These are phyloP conservation scores for Mycena metata DNA, from an alignment of 768 basidiomycete species.

Conservation along the genomic window DNA sequence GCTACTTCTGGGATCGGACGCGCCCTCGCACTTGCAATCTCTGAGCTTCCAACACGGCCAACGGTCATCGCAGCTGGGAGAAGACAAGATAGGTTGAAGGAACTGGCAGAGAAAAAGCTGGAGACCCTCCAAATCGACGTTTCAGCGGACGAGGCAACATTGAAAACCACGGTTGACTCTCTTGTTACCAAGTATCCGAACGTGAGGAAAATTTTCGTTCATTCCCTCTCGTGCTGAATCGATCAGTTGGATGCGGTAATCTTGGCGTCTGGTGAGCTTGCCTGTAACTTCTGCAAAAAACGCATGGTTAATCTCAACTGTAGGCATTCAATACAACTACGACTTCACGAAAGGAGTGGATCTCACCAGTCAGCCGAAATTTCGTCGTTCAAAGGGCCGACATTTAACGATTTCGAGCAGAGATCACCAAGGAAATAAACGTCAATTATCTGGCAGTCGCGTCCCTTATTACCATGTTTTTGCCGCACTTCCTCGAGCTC, in stretches of 20 bases:
- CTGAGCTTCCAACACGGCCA: conserved; percentile 57
- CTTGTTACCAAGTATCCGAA: conserved; percentile 63
- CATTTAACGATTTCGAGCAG: conserved; percentile 44
- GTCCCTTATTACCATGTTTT: conserved; percentile 62
- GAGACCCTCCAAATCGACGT: conserved; percentile 61
- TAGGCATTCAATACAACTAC: conserved; percentile 62
- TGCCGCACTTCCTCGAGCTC: conserved; percentile 69
- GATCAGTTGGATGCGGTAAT: conserved; percentile 68
- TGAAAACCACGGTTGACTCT: conserved; percentile 58
- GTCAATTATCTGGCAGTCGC: conserved; percentile 68
- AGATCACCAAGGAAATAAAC: conserved; percentile 60
- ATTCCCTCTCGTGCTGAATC: neutral
- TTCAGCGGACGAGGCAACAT: conserved; percentile 49
- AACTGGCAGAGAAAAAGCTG: conserved; percentile 56
- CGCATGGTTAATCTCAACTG: neutral
- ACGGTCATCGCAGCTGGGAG: conserved; percentile 50
- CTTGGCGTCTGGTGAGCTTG: conserved; percentile 55
- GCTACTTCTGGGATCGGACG: conserved; percentile 73
- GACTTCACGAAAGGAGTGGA: conserved; percentile 61
- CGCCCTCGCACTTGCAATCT: conserved; percentile 64
- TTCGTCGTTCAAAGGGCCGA: neutral
- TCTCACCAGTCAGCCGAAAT: conserved; percentile 47
- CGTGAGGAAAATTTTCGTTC: conserved; percentile 47
- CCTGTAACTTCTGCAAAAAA: no score
- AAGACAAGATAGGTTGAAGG: conserved; percentile 62